Conservation (phyloP, 1,139 yeast species). For the Taphrina deformans region DNA sequence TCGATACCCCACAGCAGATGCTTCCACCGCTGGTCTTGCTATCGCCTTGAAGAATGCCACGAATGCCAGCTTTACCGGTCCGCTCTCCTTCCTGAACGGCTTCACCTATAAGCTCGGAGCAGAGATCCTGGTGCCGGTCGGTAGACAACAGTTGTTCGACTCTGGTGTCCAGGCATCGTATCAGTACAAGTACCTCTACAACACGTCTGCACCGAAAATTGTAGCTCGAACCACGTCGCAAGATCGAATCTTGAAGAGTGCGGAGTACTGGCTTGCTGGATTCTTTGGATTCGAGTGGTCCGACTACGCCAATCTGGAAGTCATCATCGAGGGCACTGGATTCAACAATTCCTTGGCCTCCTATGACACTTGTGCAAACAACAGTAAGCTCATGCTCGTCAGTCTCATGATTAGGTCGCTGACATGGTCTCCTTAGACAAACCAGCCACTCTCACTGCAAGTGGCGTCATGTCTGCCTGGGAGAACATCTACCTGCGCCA, state of each 20-base stretch:
- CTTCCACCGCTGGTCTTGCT: background rate
- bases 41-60: background rate
- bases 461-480: background rate
- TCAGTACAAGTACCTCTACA: conserved; percentile 3
- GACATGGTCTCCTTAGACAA: background rate
- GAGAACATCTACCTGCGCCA: background rate
- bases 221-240: conserved; percentile 17
- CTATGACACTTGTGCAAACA: conserved; percentile 8
- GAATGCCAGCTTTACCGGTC: conserved; percentile 1
- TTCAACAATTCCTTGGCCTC: conserved; percentile 13
- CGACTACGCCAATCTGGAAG: conserved; percentile 6
- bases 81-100: conserved; percentile 17
- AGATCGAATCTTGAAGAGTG: conserved; percentile 7
- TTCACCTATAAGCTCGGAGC: conserved; percentile 14
- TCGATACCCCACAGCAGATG: conserved; percentile 16
- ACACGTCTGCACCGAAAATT: background rate
- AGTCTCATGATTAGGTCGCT: background rate
- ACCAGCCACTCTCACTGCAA: background rate
- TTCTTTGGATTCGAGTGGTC: conserved; percentile 18
- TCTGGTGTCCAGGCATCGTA: conserved; percentile 19
- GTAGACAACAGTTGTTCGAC: conserved; percentile 14
- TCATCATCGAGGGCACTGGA: conserved; percentile 11
- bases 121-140: conserved; percentile 11
- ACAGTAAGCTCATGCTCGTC: background rate
- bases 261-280: conserved; percentile 18